Conservation (phyloP, 2,329 filamentous ascomycete species). For the Penicillium sumatraense region DNA sequence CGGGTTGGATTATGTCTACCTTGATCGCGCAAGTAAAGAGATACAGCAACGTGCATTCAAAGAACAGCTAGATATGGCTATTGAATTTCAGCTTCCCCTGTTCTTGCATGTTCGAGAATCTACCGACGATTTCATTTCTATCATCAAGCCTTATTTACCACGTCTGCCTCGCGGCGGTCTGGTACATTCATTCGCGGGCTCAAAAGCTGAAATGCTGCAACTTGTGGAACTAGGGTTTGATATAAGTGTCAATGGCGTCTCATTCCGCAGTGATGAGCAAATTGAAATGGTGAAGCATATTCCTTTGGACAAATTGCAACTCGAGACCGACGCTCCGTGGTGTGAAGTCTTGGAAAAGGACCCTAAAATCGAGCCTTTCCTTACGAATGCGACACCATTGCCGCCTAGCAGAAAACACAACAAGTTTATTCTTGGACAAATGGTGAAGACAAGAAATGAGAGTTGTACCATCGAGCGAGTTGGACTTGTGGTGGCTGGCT, state of each 20-base stretch:
- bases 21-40: conserved; percentile 49
- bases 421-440: conserved; percentile 51
- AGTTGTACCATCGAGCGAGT: conserved; percentile 55
- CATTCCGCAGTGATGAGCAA: conserved; percentile 45
- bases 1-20: conserved; percentile 56
- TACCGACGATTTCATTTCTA: conserved; percentile 49
- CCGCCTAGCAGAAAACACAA: conserved; percentile 55
- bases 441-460: conserved; percentile 57
- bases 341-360: conserved; percentile 48
- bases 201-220: conserved; percentile 51
- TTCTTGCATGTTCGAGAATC: conserved; percentile 46
- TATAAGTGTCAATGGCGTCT: conserved; percentile 57
- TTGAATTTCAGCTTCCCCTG: conserved; percentile 38
- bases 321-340: conserved; percentile 58
- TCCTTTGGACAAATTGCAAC: conserved; percentile 48
- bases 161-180: conserved; percentile 60
- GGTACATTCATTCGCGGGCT: conserved; percentile 89
- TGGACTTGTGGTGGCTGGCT: conserved; percentile 53
- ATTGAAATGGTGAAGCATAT: conserved; percentile 50
- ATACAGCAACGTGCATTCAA: conserved; percentile 48
- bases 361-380: conserved; percentile 46
- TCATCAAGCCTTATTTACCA: conserved; percentile 46
- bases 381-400: conserved; percentile 43
- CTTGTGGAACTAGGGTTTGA: conserved; percentile 46
- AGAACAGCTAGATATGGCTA: conserved; percentile 48